Evolutionary conservation across 2,329 filamentous ascomycete species (phyloP).

Genomic region (Magnaporthiopsis incrustans): DNA sequence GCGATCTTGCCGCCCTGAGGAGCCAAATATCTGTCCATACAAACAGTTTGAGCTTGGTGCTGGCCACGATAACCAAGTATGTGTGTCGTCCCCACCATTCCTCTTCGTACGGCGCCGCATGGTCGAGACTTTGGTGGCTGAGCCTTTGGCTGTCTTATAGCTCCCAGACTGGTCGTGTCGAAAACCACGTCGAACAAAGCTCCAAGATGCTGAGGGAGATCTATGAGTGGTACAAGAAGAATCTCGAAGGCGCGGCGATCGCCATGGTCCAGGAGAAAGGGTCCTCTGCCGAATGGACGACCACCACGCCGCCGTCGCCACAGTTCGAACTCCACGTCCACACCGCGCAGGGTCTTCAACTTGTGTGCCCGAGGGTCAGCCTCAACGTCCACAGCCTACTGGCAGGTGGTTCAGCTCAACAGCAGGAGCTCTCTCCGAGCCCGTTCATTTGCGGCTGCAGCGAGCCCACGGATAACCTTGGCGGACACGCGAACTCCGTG

Average conservation of each 20-base stretch:
- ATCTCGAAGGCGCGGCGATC: background rate
- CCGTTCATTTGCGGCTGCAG: background rate
- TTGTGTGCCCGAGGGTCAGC: background rate
- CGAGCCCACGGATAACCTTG: background rate
- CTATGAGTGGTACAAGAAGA: background rate
- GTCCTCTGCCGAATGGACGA: background rate
- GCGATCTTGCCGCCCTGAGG: constrained; percentile 17
- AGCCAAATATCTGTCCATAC: constrained; percentile 17
- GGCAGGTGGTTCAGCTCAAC: no score
- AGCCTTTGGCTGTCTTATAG: no score
- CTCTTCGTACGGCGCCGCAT: no score
- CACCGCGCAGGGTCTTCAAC: background rate
- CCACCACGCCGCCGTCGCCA: background rate
- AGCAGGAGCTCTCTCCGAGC: no score
- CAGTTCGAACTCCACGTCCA: background rate
- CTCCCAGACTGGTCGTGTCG: background rate
- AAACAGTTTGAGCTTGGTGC: constrained; percentile 17
- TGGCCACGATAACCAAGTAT: constrained; percentile 13
- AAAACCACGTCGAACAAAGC: background rate
- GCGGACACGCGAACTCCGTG: background rate
- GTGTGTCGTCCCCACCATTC: no score
- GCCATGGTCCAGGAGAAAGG: background rate
- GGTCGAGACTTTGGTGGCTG: no score
- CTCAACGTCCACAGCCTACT: background rate
- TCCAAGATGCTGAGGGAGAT: background rate